Conservation (phyloP, 2,329 filamentous ascomycete species). For the Paraphaeosphaeria minitans region DNA sequence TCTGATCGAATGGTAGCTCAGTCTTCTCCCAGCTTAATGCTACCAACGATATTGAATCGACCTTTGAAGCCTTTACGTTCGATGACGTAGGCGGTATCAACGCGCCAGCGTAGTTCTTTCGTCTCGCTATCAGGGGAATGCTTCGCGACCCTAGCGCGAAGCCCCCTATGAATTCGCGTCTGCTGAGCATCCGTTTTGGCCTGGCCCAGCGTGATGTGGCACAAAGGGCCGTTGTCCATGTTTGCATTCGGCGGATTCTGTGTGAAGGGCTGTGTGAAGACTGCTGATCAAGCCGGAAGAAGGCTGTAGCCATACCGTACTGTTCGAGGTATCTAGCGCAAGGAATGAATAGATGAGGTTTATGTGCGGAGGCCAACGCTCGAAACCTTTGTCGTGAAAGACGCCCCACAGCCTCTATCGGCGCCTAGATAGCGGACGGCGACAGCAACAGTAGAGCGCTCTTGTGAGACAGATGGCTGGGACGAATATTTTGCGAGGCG, state of each 20-base stretch:
- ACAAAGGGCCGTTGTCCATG: conserved; percentile 28
- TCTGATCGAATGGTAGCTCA: neutral
- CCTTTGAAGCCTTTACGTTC: conserved; percentile 30
- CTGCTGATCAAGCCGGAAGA: conserved; percentile 18
- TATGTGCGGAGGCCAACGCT: conserved; percentile 39
- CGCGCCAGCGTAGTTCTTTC: conserved; percentile 26
- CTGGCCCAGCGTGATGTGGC: conserved; percentile 37
- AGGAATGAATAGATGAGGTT: conserved; percentile 41
- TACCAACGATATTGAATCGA: conserved; percentile 32
- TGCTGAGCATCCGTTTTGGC: conserved; percentile 19
- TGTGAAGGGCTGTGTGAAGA: conserved; percentile 34
- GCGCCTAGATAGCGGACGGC: conserved; percentile 24
- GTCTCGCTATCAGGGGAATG: conserved; percentile 5
- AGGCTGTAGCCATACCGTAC: conserved; percentile 35
- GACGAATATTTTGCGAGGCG: neutral
- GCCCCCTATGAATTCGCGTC: conserved; percentile 21
- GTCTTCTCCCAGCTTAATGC: conserved; percentile 11
- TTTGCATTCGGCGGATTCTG: conserved; percentile 32
- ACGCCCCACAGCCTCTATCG: conserved; percentile 33
- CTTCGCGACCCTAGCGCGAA: conserved; percentile 19
- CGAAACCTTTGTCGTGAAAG: conserved; percentile 32
- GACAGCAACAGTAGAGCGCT: conserved; percentile 34
- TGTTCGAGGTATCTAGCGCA: too few relatives aligned
- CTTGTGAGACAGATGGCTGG: conserved; percentile 34
- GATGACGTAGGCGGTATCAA: conserved; percentile 36